These are phyloP conservation scores for Strobilomyces dryophilus DNA, from an alignment of 768 basidiomycete species.

Conservation along the genomic window DNA sequence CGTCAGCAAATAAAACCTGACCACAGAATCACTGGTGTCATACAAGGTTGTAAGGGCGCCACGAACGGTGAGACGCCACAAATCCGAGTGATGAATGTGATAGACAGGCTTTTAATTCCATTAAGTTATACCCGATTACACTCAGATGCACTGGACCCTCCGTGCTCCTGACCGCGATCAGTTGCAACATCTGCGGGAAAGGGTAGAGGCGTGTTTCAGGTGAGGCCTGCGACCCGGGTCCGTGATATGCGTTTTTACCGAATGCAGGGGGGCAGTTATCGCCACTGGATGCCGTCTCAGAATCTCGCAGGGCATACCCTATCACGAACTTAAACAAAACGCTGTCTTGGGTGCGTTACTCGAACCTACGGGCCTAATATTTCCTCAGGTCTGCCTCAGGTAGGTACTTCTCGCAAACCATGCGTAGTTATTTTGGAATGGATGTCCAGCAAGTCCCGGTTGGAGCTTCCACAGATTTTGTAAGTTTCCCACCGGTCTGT, in stretches of 20 bases:
- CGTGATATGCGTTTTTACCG: constrained; percentile 5
- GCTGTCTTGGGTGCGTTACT: constrained; percentile 42
- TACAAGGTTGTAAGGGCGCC: constrained; percentile 64
- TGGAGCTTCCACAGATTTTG: constrained; percentile 74
- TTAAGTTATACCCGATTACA: constrained; percentile 84
- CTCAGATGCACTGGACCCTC: constrained; percentile 68
- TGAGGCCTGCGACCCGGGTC: constrained; percentile 32
- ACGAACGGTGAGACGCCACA: constrained; percentile 53
- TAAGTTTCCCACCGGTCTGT: constrained; percentile 34
- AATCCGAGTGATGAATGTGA: neutral
- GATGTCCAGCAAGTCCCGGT: constrained; percentile 33
- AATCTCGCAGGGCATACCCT: constrained; percentile 38
- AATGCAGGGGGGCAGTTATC: constrained; percentile 56
- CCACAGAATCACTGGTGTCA: constrained; percentile 73
- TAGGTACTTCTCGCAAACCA: constrained; percentile 47
- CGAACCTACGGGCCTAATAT: neutral
- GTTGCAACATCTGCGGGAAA: constrained; percentile 48
- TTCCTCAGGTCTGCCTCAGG: constrained; percentile 34
- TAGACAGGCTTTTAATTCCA: neutral
- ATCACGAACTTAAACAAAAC: constrained; percentile 61
- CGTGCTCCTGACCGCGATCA: constrained; percentile 64
- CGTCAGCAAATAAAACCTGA: constrained; percentile 86
- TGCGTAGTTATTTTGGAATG: constrained; percentile 43
- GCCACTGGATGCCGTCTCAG: constrained; percentile 58
- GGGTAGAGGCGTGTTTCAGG: constrained; percentile 70